Conservation (phyloP, 1,139 yeast species). For the Pichia inconspicua region DNA sequence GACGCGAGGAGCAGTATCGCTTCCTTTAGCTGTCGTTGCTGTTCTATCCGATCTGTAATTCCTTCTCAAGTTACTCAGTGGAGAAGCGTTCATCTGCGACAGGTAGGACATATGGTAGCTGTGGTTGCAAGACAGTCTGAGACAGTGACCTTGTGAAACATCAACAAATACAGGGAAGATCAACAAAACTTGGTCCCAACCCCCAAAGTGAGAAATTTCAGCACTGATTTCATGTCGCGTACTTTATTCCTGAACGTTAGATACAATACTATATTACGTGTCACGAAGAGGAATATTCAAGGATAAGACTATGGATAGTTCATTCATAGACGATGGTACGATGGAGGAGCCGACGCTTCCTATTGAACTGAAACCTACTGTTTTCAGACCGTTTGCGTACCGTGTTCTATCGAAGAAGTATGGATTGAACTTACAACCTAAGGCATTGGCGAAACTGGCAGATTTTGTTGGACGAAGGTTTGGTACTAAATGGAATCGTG, state of each 20-base stretch:
- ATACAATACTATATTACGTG: not conserved
- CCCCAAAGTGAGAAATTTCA: not conserved
- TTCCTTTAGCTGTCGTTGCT: not conserved
- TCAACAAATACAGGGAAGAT: not conserved
- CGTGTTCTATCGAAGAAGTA: constrained; percentile 84
- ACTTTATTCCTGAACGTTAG: not conserved
- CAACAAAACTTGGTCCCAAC: too few species aligned
- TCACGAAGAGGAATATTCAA: not conserved
- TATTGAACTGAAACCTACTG: constrained; percentile 66
- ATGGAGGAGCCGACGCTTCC: constrained; percentile 42
- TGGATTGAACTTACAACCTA: constrained; percentile 82
- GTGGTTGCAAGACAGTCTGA: not conserved
- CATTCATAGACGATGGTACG: constrained; percentile 10
- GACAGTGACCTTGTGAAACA: not conserved
- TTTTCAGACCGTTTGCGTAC: constrained; percentile 85
- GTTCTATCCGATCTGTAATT: not conserved
- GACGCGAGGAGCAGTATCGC: constrained; percentile 1
- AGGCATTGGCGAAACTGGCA: constrained; percentile 69
- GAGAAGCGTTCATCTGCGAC: constrained; percentile 3
- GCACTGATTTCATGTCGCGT: not conserved
- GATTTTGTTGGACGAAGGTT: constrained; percentile 64
- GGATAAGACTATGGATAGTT: constrained; percentile 10
- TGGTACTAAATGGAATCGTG: constrained; percentile 84
- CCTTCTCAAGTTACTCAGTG: not conserved
- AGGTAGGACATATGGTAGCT: constrained; percentile 5